Conservation (phyloP, 1,284 basidiomycete genomes). For the Neolentinus lepideus region DNA sequence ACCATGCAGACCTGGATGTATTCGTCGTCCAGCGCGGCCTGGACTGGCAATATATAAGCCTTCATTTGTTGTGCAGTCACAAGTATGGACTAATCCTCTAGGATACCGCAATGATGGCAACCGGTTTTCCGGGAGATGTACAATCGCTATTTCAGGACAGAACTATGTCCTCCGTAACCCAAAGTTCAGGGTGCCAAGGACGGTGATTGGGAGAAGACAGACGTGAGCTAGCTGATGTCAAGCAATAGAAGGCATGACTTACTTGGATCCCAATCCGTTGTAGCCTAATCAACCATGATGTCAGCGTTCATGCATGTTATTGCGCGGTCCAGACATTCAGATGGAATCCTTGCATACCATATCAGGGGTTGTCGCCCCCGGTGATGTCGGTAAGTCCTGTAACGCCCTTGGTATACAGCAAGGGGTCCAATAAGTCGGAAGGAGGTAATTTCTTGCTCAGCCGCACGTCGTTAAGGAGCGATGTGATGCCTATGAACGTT, state of each 20-base stretch:
- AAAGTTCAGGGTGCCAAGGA: background rate
- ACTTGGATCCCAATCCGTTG: background rate
- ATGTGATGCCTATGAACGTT: slow-evolving; percentile 44
- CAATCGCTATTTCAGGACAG: background rate
- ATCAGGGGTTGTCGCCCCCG: slow-evolving; percentile 36
- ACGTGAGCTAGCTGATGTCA: background rate
- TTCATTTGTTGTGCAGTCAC: no score
- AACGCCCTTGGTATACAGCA: slow-evolving; percentile 36
- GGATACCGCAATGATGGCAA: background rate
- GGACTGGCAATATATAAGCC: no score
- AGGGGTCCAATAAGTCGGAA: slow-evolving; percentile 57
- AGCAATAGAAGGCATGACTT: background rate
- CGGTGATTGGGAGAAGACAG: background rate
- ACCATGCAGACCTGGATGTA: no score
- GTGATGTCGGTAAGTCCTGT: slow-evolving; percentile 45
- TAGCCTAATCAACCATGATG: background rate
- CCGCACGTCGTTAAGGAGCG: slow-evolving; percentile 58
- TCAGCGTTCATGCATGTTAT: no score
- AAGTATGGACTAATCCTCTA: no score
- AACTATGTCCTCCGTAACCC: background rate
- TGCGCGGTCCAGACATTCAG: background rate
- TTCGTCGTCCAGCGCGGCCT: no score
- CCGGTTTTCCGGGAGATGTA: background rate
- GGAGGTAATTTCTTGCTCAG: slow-evolving; percentile 30
- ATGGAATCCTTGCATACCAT: slow-evolving; percentile 19